Base-by-base conservation (phyloP, 2,329 filamentous ascomycete species). In the Colletotrichum spinosum region DNA sequence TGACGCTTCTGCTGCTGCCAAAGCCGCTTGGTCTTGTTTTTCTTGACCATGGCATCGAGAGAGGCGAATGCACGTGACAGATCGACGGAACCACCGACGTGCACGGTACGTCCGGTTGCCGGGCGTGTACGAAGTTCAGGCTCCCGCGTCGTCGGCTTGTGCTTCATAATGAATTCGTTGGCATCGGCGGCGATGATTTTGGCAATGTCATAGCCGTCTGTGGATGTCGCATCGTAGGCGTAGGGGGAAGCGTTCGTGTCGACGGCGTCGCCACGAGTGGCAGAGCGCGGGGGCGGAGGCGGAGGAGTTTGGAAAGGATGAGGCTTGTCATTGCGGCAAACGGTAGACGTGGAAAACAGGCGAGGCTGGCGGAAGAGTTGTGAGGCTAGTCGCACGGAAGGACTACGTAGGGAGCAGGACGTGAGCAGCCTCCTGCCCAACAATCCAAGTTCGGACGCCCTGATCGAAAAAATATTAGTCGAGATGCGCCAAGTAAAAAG, bases 1-100 rank as follows among this genome's bases (percentile, higher is more conserved):
- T 97, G 90, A 72, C 88, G 92, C 68, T 83, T 82, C 78, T 96
- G 92, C 68, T 71, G 75, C 17, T 77, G 75, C 57, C 81, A 81
- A 71, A 93, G 88, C 3, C 53, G 63, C 69, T 78, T 81, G 55
- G 96, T 79, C 48, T 78, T 81, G 73, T 95, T 94, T 71, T 75
- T 71, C 6, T 70, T 68, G 38, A 80, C 73, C 55, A 81, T 71
- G 44, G 71, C 70, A 45, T 79, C 73, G 4, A 87, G 75, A 6
- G 81, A 62, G 39, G 73, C 71, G 44, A 89, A 76, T 0, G 83
- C 82, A 8, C 77, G 70, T n/a, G 78, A 77, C 5, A 82, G 74
- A 38, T 84, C 85, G 0, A 83, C 75, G 55, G 76, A 80, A 55
- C 75, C 75, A 10, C 71, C 72, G 50, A 86, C 74, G 53, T 80